Evolutionary conservation across 2,329 filamentous ascomycete species (phyloP).

Genomic region (Waltergamsia citrina): DNA sequence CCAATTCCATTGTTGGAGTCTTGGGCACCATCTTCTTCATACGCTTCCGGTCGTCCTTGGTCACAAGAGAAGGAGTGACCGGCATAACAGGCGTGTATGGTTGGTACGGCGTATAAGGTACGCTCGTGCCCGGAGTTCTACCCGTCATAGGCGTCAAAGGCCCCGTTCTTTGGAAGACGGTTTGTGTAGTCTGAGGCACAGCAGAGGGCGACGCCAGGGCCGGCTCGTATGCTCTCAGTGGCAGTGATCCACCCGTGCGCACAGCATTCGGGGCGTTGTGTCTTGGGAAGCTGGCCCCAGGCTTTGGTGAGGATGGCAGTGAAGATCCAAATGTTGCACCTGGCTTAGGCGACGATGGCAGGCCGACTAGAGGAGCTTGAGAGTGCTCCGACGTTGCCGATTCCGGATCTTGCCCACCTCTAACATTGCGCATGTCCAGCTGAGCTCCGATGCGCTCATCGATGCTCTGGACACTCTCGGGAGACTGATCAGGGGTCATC

Average conservation of each 20-base stretch:
- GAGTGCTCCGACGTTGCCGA: slow-evolving; percentile 44
- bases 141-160: slow-evolving; percentile 47
- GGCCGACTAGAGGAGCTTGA: slow-evolving; percentile 39
- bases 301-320: slow-evolving; percentile 40
- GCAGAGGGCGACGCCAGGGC: slow-evolving; percentile 39
- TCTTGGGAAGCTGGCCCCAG: slow-evolving; percentile 38
- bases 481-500: slow-evolving; percentile 25
- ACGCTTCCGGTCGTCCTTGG: slow-evolving; percentile 59
- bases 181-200: slow-evolving; percentile 40
- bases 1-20: slow-evolving; percentile 53
- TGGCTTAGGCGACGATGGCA: slow-evolving; percentile 33
- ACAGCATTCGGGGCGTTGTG: slow-evolving; percentile 43
- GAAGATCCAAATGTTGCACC: slow-evolving; percentile 22
- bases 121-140: slow-evolving; percentile 53
- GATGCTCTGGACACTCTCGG: slow-evolving; percentile 35
- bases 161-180: slow-evolving; percentile 48
- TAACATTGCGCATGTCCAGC: slow-evolving; percentile 12
- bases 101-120: slow-evolving; percentile 72
- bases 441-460: slow-evolving; percentile 43
- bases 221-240: slow-evolving; percentile 54
- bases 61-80: slow-evolving; percentile 67
- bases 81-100: slow-evolving; percentile 68
- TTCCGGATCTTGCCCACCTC: slow-evolving; percentile 31
- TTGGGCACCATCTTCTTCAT: slow-evolving; percentile 55
- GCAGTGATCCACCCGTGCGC: slow-evolving; percentile 46